These are phyloP conservation scores for Diplodia seriata DNA, from an alignment of 2,329 filamentous ascomycete genomes.

Conservation along the genomic window DNA sequence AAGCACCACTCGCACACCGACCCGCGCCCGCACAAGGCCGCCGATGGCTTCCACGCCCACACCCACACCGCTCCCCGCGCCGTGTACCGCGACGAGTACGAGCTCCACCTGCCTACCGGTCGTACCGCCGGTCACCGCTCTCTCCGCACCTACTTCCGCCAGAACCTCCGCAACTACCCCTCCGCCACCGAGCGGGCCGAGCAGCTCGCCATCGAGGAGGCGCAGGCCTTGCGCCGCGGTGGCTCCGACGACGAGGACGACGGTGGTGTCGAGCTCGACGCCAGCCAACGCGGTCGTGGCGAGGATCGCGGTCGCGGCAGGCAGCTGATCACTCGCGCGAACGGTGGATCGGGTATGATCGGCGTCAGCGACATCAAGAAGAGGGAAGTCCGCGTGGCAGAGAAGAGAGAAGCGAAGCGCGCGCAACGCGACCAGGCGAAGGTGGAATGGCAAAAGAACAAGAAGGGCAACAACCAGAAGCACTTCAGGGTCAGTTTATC, in stretches of 20 bases:
- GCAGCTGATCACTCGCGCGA: constrained; percentile 66
- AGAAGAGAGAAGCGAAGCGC: constrained; percentile 72
- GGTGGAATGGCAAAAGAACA: constrained; percentile 73
- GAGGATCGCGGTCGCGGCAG: constrained; percentile 38
- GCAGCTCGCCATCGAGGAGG: constrained; percentile 65
- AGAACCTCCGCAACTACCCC: constrained; percentile 88
- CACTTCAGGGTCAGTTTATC: constrained; percentile 63
- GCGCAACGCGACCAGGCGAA: constrained; percentile 66
- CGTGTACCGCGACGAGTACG: constrained; percentile 90
- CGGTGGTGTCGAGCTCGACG: constrained; percentile 43
- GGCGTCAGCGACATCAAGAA: constrained; percentile 80
- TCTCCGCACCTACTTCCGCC: constrained; percentile 84
- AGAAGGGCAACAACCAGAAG: constrained; percentile 78
- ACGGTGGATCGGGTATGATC: constrained; percentile 77
- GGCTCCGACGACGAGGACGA: constrained; percentile 52
- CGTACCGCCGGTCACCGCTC: constrained; percentile 90
- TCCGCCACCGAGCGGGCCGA: constrained; percentile 76
- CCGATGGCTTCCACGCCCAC: constrained; percentile 81
- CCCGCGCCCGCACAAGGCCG: constrained; percentile 74
- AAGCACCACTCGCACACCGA: constrained; percentile 77
- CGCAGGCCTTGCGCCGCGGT: constrained; percentile 29
- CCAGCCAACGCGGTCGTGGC: constrained; percentile 34
- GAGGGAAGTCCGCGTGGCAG: constrained; percentile 68
- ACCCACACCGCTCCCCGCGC: constrained; percentile 75
- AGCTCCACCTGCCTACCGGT: constrained; percentile 90